Percentiles rank a stretch among this genome's conserved stretches.
Conservation (phyloP, 2,329 filamentous ascomycete species). For the Neopestalotiopsis clavispora region DNA sequence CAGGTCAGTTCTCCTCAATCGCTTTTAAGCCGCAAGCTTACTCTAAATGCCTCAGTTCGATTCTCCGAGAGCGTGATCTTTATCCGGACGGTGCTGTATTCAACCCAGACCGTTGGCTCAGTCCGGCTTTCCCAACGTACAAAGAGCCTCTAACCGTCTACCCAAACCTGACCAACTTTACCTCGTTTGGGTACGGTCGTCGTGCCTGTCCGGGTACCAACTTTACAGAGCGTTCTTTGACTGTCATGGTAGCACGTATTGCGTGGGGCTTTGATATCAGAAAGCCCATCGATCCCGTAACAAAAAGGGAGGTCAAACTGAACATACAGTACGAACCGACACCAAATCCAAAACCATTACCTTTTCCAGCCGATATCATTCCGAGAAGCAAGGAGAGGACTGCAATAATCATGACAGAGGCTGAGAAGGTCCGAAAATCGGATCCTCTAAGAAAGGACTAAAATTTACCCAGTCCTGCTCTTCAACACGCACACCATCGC, state of each 20-base stretch:
- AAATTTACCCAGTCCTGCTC: not conserved
- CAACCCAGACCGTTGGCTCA: slow-evolving; percentile 34
- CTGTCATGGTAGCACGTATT: slow-evolving; percentile 35
- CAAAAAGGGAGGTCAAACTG: not conserved
- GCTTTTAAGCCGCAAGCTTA: not conserved
- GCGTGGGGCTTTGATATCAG: slow-evolving; percentile 23
- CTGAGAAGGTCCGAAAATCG: not conserved
- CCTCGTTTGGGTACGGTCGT: slow-evolving; percentile 51
- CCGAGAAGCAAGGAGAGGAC: not conserved
- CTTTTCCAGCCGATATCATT: slow-evolving; percentile 10
- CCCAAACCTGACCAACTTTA: slow-evolving; percentile 38
- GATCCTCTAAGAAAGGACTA: not conserved
- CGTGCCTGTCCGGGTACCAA: slow-evolving; percentile 42
- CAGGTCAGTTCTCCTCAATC: slow-evolving; percentile 3
- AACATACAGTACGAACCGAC: slow-evolving; percentile 13
- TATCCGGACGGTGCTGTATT: slow-evolving; percentile 35
- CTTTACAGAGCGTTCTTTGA: slow-evolving; percentile 34
- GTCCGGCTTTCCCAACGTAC: slow-evolving; percentile 32
- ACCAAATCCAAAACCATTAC: slow-evolving; percentile 25
- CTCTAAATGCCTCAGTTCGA: slow-evolving; percentile 15
- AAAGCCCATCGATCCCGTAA: not conserved
- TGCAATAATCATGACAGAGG: not conserved
- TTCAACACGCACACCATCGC: too few relatives aligned
- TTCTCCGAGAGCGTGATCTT: slow-evolving; percentile 29
- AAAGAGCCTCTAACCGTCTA: slow-evolving; percentile 31